Base-by-base conservation (phyloP, 1,139 yeast genomes). In the Wickerhamomyces sp. region DNA sequence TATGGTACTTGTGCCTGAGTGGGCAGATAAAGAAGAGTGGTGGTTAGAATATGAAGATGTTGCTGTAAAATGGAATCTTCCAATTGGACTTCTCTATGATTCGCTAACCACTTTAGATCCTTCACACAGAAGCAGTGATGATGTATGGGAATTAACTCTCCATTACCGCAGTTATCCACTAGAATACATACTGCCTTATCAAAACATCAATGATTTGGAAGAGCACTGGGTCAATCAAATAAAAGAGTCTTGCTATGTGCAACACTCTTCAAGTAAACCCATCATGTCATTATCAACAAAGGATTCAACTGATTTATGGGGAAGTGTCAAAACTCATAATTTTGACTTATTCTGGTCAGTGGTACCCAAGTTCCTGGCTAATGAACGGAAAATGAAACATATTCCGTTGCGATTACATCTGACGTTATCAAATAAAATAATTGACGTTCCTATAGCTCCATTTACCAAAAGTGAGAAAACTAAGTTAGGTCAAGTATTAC, bases 61-160 rank as follows among this genome's bases (percentile, higher is more conserved):
- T 1, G 88, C 94, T 0, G 44, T 89, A 21, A 71, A 74, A 35
- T 89, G 96, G 95, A 80, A 84, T 49, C 64, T 79, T 49, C 97
- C 97, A 0, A 62, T 82, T 6, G 96, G 96, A 0, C 65, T 84
- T 5, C 61, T 82, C 5, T 76, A 72, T 53, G 96, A 88, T 49
- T 58, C 70, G 18, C 58, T 74, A 40, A 64, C 67, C 17, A 67
- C 65, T 1, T 42, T 57, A 17, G 65, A 65, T 37, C 74, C 70
- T 7, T 37, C 47, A 19, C 43, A 43, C 28, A 47, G 48, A 35
- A 29, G 20, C 18, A 26, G 40, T 7, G 33, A 37, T 31, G 37
- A 56, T 17, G 61, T 70, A 2, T 85, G 94, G 90, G 62, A 60
- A 3, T 50, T 87, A 14, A 52, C 55, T 0, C 55, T 84, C 29